Percentiles rank a stretch among this genome's conserved stretches.
Evolutionary conservation across 2,329 filamentous ascomycete genomes (phyloP).

Genomic region (Polytolypa hystricis): DNA sequence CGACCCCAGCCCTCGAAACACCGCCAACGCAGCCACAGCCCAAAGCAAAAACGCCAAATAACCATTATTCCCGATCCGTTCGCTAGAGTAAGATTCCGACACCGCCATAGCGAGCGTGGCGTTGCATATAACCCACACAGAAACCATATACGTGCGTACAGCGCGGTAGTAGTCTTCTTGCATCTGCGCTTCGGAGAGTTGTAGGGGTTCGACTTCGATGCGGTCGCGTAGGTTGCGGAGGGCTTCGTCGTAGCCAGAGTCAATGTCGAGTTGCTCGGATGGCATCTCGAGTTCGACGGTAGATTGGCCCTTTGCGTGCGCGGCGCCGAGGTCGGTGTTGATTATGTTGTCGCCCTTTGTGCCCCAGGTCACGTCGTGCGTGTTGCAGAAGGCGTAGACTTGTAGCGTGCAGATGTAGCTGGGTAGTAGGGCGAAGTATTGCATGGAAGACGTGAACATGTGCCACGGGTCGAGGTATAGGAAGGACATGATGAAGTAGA

Average conservation of each 20-base stretch:
- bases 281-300: constrained; percentile 97
- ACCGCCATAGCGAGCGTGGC: constrained; percentile 89
- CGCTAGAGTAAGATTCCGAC: constrained; percentile 67
- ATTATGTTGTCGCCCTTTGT: constrained; percentile 97
- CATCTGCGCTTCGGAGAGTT: constrained; percentile 62
- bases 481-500: constrained; percentile 95
- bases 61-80: constrained; percentile 65
- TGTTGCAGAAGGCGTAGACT: constrained; percentile 98
- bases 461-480: constrained; percentile 98
- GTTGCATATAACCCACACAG: constrained; percentile 87
- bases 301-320: constrained; percentile 61
- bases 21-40: constrained; percentile 72
- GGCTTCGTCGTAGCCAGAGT: constrained; percentile 93
- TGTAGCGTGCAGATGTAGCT: constrained; percentile 95
- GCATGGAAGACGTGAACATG: constrained; percentile 83
- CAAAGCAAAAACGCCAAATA: constrained; percentile 92
- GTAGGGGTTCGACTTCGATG: constrained; percentile 60
- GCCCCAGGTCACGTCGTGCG: constrained; percentile 97
- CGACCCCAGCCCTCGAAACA: constrained; percentile 77
- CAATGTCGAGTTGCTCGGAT: constrained; percentile 93
- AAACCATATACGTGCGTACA: constrained; percentile 95
- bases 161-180: constrained; percentile 99
- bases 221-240: constrained; percentile 90
- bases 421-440: constrained; percentile 89
- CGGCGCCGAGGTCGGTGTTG: constrained; percentile 81